Percentiles rank a stretch among this genome's conserved stretches.
Conservation (phyloP, 352 stramenopile species). For the Lagenidium giganteum region DNA sequence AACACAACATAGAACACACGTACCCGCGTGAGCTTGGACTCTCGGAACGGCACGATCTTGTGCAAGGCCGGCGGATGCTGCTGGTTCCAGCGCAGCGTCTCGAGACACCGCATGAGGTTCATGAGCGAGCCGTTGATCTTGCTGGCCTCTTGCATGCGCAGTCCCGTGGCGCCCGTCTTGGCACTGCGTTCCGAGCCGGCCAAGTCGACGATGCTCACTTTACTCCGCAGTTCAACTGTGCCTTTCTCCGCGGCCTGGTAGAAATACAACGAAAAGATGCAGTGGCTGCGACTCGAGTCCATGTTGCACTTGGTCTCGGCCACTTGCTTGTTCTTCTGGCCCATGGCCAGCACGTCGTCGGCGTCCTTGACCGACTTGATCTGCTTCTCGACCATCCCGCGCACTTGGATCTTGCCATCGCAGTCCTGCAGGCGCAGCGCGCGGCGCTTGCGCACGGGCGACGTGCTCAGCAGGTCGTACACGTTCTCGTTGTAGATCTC, state of each 20-base stretch:
- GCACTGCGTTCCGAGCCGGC: conserved; percentile 78
- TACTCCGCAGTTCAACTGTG: conserved; percentile 12
- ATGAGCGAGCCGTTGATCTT: conserved; percentile 98
- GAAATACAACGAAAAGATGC: conserved; percentile 86
- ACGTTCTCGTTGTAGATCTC: conserved; percentile 99
- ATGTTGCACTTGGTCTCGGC: conserved; percentile 87
- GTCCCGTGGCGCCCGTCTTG: conserved; percentile 70
- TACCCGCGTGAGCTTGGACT: conserved; percentile 93
- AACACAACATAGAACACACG: too few species aligned
- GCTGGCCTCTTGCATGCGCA: conserved; percentile 95
- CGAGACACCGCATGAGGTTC: conserved; percentile 97
- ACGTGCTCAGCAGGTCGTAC: conserved; percentile 92
- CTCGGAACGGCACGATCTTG: conserved; percentile 95
- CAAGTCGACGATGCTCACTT: conserved; percentile 95
- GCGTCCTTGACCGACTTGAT: conserved; percentile 68
- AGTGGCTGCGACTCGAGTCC: conserved; percentile 89
- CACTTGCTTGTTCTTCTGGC: conserved; percentile 70
- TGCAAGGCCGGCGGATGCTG: conserved; percentile 61
- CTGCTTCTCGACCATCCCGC: conserved; percentile 59
- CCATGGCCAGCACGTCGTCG: conserved; percentile 62
- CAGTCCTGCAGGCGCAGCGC: conserved; percentile 76
- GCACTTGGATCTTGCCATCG: conserved; percentile 86
- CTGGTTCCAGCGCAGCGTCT: conserved; percentile 92
- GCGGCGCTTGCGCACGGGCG: conserved; percentile 45
- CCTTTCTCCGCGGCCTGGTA: conserved; percentile 39